phyloP scores from a whole-genome alignment of 169 alveolate genomes.

The Eimeria necatrix region DNA sequence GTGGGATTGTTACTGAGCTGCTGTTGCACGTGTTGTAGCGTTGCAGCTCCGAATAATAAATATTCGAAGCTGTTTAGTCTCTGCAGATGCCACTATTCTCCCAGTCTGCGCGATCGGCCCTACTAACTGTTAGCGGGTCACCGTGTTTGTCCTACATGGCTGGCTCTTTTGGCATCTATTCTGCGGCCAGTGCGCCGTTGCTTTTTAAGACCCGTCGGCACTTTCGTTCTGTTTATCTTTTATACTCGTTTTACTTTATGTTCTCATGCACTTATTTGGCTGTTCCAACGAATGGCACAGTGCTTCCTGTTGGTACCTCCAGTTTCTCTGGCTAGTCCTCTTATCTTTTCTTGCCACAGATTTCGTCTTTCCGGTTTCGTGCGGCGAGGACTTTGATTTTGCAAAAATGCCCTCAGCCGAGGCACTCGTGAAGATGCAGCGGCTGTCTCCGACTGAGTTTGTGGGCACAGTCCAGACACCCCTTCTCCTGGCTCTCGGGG shows the following conservation, averaged over 20 bases:
- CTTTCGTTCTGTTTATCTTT: not conserved
- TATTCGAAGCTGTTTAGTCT: no score
- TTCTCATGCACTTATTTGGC: not conserved
- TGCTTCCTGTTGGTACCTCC: not conserved
- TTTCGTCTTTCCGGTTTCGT: constrained; percentile 37
- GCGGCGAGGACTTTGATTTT: constrained; percentile 23
- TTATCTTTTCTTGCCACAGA: constrained; percentile 1
- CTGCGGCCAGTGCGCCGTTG: not conserved
- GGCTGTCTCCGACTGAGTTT: constrained; percentile 36
- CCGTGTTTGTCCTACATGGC: no score
- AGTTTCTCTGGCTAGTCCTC: not conserved
- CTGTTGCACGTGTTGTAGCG: no score
- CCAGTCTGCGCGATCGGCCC: no score
- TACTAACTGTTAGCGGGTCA: no score
- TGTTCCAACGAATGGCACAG: not conserved
- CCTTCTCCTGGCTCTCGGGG: constrained; percentile 58
- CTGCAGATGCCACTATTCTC: no score
- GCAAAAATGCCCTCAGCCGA: constrained; percentile 18
- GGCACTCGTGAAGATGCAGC: constrained; percentile 36
- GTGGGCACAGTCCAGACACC: constrained; percentile 38
- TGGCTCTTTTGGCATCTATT: no score
- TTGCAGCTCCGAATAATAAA: no score
- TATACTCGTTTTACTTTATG: not conserved
- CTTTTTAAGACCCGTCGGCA: not conserved
- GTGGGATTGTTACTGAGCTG: no score